Evolutionary conservation across 1,139 yeast species (phyloP).

Genomic region (Blastobotrys niveus): DNA sequence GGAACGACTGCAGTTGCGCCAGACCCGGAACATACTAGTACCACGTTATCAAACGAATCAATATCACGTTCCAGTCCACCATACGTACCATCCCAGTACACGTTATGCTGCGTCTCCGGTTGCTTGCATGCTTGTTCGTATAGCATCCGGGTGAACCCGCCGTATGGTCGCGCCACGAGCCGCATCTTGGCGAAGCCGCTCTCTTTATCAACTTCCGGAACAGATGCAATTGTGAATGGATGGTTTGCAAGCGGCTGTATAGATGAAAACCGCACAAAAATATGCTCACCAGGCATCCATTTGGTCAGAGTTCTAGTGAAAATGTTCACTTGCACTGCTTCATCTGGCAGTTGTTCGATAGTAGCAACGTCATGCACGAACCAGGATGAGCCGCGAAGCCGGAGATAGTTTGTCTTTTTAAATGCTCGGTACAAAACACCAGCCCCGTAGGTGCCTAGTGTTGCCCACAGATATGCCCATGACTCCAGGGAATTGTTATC

Average conservation of each 20-base stretch:
- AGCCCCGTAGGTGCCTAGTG: slow-evolving; percentile 51
- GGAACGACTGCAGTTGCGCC: slow-evolving; percentile 55
- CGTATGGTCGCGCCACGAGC: slow-evolving; percentile 46
- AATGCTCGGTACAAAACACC: slow-evolving; percentile 49
- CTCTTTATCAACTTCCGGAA: slow-evolving; percentile 30
- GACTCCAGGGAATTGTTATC: slow-evolving; percentile 38
- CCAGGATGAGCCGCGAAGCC: slow-evolving; percentile 39
- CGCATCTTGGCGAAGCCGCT: slow-evolving; percentile 35
- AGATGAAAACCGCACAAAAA: slow-evolving; percentile 47
- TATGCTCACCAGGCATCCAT: slow-evolving; percentile 62
- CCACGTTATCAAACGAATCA: slow-evolving; percentile 45
- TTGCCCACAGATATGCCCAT: slow-evolving; percentile 50
- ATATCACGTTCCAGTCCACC: slow-evolving; percentile 53
- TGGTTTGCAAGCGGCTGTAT: slow-evolving; percentile 50
- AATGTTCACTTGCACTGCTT: slow-evolving; percentile 42
- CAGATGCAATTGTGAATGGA: slow-evolving; percentile 54
- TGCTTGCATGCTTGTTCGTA: slow-evolving; percentile 26
- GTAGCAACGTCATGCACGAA: slow-evolving; percentile 45
- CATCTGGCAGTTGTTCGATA: slow-evolving; percentile 34
- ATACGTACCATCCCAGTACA: slow-evolving; percentile 57
- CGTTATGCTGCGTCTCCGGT: slow-evolving; percentile 27
- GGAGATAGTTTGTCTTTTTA: slow-evolving; percentile 45
- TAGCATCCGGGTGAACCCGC: slow-evolving; percentile 45
- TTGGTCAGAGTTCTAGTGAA: slow-evolving; percentile 35
- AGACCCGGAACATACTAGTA: slow-evolving; percentile 40